phyloP scores from a whole-genome alignment of 441 rosid genomes.

The Pelargonium myrrhifolium region DNA sequence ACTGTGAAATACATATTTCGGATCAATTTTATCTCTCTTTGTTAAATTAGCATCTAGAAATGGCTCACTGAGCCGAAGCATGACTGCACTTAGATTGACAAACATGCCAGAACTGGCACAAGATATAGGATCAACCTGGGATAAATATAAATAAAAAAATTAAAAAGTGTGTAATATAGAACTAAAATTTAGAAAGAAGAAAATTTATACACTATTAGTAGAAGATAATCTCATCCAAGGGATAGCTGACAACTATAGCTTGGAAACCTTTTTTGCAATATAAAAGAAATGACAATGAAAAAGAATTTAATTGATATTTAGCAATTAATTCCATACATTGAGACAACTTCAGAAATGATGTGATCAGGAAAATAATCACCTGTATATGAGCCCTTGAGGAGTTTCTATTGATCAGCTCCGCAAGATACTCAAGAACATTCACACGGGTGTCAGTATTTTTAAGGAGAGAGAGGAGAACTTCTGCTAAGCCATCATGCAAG shows the following conservation, averaged over 20 bases:
- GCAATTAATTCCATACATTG: background rate
- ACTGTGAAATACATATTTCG: constrained; percentile 61
- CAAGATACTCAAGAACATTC: constrained; percentile 81
- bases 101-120: constrained; percentile 99
- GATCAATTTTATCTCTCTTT: constrained; percentile 80
- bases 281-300: background rate
- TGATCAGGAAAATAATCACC: constrained; percentile 31
- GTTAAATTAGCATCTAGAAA: constrained; percentile 74
- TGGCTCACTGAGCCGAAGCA: constrained; percentile 89
- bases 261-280: background rate
- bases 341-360: background rate
- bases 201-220: background rate
- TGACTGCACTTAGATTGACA: constrained; percentile 86
- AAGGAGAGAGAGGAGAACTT: constrained; percentile 63
- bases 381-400: constrained; percentile 81
- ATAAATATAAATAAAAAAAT: background rate
- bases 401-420: constrained; percentile 89
- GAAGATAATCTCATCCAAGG: too few species aligned
- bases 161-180: constrained; percentile 15
- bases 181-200: constrained; percentile 6
- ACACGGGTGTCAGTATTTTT: constrained; percentile 69
- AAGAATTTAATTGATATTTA: background rate
- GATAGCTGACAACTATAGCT: background rate
- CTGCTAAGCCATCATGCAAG: constrained; percentile 58
- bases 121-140: constrained; percentile 80